Base-by-base conservation (phyloP, 148 eudicot species). In the Silene uniflora region DNA sequence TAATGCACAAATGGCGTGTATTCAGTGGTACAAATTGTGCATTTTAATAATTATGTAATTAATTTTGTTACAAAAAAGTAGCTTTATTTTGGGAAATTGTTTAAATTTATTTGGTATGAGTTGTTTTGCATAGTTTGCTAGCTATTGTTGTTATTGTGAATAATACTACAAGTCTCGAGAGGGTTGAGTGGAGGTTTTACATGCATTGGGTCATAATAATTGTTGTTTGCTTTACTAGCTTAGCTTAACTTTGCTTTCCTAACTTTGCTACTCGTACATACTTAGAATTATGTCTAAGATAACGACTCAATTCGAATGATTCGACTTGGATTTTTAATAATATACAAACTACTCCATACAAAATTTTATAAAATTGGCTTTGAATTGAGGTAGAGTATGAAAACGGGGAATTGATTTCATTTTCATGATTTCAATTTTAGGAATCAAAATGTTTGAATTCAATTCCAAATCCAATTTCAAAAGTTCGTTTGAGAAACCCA, bases 1-100 rank as follows among this genome's bases (percentile, higher is more conserved):
- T 3, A 52, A 52, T 10, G 75, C 71, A 73, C 22, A 73, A 46
- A 58, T 78, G 78, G 64, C 84, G 81, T 82, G 84, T 24, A 75
- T 81, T 78, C 25, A 21, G 69, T 32, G 81, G 73, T 49, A 32
- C 35, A 17, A n/a, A 62, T 12, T 17, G 0, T 8, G 59, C 35
- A 0, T 58, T 32, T 24, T 73, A 13, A 23, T 39, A 52, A 14
- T 11, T 22, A 11, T n/a, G n/a, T 49, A 4, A 4, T 47, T 55
- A 22, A 23, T 66, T 73, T 10, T 4, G 52, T 46, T 67, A n/a
- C 22, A 18, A 35, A 17, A 67, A 19, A 35, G 56, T 52, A 35
- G 52, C 23, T 49, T 70, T 70, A 47, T 69, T 47, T 69, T 32
- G 5, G 4, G 35, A 32, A 32, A 32, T 32, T 32, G n/a, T n/a